Base-by-base conservation (phyloP, 2,329 filamentous ascomycete species). In the Endothia cerciana region DNA sequence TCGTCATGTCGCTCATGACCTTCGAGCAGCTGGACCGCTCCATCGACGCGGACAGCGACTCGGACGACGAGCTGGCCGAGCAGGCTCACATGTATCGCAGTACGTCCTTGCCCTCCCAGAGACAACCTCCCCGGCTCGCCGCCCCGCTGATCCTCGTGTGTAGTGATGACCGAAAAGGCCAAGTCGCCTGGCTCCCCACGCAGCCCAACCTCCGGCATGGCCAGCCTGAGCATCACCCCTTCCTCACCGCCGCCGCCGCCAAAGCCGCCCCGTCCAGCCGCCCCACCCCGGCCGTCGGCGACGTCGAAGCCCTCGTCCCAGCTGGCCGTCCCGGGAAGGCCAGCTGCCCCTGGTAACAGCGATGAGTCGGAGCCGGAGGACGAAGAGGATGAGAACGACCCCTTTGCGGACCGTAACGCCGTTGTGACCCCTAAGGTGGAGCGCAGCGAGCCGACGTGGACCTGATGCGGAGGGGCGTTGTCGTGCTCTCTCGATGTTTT, bases 21-120 rank as follows among this genome's bases (percentile, higher is more conserved):
- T 99, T 93, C 74, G 94, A 98, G 78, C 92, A 97, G 72, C 87
- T 98, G 69, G 94, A 99, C 75, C 89, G 90, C 68, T 93, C 91
- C 58, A 91, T 94, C 69, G 91, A 93, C 70, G 88, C 88, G 6
- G 89, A 91, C 74, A 90, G 87, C 70, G 88, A 91, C 75, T 90
- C 87, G 1, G 88, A 91, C 65, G 88, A 90, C 68, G 90, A 87
- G 71, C 75, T 87, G 49, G 87, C 89, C 55, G 87, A 90, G 73
- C 87, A 90, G 75, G 87, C 88, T 43, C 86, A 88, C 72, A 79
- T 87, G 28, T 90, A 89, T 71, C 81, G 85, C 70, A 87, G 86
- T 88, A 80, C 72, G 78, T 75, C 69, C 15, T 1, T 69, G 70
- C 36, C 17, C 53, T 45, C 22, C 41, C 11, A 40, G 19, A 13